Percentiles rank a stretch among this genome's conserved stretches.
These are phyloP conservation scores for Hypoxylon crocopeplum DNA, from an alignment of 495 filamentous ascomycete species.

Conservation along the genomic window DNA sequence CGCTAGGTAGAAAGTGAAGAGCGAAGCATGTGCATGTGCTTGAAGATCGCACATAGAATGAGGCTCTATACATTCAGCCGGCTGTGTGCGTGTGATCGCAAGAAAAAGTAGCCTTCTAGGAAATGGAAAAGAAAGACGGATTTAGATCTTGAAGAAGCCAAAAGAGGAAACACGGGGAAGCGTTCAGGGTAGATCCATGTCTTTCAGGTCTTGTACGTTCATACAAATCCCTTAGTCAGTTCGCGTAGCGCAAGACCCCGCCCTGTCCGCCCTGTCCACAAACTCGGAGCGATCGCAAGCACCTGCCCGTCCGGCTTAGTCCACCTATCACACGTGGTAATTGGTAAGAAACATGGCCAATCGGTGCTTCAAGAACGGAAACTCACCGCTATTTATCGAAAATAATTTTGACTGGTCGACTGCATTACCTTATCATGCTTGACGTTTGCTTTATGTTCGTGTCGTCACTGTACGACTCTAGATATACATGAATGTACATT, in stretches of 20 bases:
- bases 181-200: too few species aligned
- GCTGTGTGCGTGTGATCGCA: background rate
- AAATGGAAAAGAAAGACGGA: too few species aligned
- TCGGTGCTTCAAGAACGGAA: background rate
- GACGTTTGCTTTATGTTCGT: background rate
- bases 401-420: background rate
- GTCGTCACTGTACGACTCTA: background rate
- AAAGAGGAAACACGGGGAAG: slow-evolving; percentile 37
- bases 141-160: background rate
- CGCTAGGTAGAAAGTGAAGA: background rate
- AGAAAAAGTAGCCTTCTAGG: too few species aligned
- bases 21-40: background rate
- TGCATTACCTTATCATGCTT: background rate
- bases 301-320: background rate
- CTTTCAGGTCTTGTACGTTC: too few species aligned
- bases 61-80: slow-evolving; percentile 38
- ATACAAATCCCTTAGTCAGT: too few species aligned
- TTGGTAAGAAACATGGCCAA: slow-evolving; percentile 11
- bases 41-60: slow-evolving; percentile 14
- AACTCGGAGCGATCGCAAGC: background rate
- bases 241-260: too few species aligned
- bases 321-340: slow-evolving; percentile 28
- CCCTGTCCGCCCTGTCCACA: too few species aligned
- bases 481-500: background rate
- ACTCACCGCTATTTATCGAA: slow-evolving; percentile 21